Evolutionary conservation across 345 rosid genomes (phyloP).

Genomic region (Capsella bursapastoris): DNA sequence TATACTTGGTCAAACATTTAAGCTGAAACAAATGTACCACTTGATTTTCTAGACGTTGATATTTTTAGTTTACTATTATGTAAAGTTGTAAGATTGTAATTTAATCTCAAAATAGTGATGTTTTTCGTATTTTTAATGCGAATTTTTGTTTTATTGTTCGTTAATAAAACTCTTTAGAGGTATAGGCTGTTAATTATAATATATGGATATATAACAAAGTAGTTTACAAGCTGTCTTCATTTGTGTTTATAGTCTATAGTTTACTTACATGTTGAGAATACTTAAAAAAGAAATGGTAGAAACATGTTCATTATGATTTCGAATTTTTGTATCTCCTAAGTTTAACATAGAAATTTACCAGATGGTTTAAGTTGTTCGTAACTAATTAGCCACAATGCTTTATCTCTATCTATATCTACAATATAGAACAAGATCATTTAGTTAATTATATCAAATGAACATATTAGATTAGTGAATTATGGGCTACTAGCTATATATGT

Average conservation of each 20-base stretch:
- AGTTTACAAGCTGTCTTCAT: neutral
- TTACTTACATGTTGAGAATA: neutral
- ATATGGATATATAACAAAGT: neutral
- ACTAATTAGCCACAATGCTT: no score
- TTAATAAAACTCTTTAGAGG: neutral
- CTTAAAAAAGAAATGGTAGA: neutral
- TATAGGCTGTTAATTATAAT: neutral
- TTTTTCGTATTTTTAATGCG: neutral
- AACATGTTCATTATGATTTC: neutral
- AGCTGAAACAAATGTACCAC: conserved; percentile 4
- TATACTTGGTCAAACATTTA: conserved; percentile 33
- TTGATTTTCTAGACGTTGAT: conserved; percentile 18
- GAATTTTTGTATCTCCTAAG: neutral
- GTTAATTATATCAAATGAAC: no score
- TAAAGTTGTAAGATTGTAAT: neutral
- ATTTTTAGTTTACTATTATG: neutral
- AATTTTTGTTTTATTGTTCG: neutral
- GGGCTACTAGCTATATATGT: no score
- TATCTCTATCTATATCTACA: no score
- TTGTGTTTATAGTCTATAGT: neutral
- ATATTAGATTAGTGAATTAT: no score
- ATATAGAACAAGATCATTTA: no score
- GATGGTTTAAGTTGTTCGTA: no score
- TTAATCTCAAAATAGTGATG: neutral
- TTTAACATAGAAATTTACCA: neutral